phyloP scores from a whole-genome alignment of 1,284 basidiomycete species.

The Leccinum fuscescens region DNA sequence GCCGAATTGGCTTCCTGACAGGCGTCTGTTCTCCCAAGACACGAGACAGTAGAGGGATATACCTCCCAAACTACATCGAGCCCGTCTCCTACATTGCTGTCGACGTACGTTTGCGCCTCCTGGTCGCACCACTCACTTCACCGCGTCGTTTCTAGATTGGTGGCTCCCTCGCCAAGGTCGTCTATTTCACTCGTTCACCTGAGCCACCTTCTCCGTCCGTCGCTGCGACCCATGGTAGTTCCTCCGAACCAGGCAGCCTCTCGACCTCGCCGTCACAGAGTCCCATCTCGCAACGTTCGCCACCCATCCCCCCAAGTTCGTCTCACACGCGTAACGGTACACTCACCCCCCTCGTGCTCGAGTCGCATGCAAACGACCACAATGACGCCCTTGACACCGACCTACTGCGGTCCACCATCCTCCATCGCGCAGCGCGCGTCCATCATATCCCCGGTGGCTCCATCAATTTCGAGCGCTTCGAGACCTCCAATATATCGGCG shows the following conservation, averaged over 20 bases:
- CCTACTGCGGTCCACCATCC: slow-evolving; percentile 59
- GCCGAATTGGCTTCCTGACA: slow-evolving; percentile 3
- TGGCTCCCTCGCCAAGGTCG: slow-evolving; percentile 96
- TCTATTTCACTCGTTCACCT: slow-evolving; percentile 94
- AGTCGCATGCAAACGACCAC: slow-evolving; percentile 40
- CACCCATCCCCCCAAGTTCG: slow-evolving; percentile 39
- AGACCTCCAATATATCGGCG: slow-evolving; percentile 86
- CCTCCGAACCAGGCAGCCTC: slow-evolving; percentile 41
- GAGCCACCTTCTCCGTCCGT: slow-evolving; percentile 69
- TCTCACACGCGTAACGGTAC: slow-evolving; percentile 59
- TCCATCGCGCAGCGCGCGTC: slow-evolving; percentile 60
- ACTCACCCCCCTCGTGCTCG: slow-evolving; percentile 77
- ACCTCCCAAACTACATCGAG: slow-evolving; percentile 94
- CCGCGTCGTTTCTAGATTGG: slow-evolving; percentile 66
- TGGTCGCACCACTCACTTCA: slow-evolving; percentile 5
- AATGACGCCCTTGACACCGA: slow-evolving; percentile 42
- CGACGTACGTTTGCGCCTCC: slow-evolving; percentile 63
- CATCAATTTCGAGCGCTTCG: slow-evolving; percentile 97
- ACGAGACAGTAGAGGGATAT: slow-evolving; percentile 90
- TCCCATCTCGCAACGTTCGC: slow-evolving; percentile 36
- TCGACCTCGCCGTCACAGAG: slow-evolving; percentile 47
- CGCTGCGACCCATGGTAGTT: slow-evolving; percentile 55
- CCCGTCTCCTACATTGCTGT: slow-evolving; percentile 95
- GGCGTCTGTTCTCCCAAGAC: slow-evolving; percentile 51
- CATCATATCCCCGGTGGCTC: slow-evolving; percentile 93